phyloP scores from a whole-genome alignment of 352 stramenopile species.

The Phytophthora agathidicida region DNA sequence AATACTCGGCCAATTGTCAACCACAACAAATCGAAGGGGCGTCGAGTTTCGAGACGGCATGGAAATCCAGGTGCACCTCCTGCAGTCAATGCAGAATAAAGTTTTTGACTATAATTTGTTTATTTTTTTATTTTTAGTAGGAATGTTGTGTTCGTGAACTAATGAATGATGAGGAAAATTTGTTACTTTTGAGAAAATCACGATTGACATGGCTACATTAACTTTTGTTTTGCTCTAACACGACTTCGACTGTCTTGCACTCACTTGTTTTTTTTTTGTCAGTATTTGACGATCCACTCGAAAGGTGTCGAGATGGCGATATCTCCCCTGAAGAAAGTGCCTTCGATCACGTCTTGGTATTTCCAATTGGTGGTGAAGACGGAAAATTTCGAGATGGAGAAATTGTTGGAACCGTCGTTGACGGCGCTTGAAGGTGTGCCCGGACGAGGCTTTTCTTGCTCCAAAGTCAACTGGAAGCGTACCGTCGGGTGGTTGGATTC shows the following conservation, averaged over 20 bases:
- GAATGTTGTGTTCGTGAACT: too few relatives aligned
- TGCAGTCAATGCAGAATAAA: too few relatives aligned
- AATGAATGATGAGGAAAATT: too few relatives aligned
- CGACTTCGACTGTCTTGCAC: too few relatives aligned
- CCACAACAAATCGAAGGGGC: too few relatives aligned
- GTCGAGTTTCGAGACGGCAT: too few relatives aligned
- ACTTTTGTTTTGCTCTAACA: neutral
- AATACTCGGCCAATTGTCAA: too few relatives aligned
- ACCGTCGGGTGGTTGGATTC: slow-evolving; percentile 37
- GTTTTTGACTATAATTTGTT: too few relatives aligned
- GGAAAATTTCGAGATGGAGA: slow-evolving; percentile 46
- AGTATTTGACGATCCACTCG: slow-evolving; percentile 35
- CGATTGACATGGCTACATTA: slow-evolving; percentile 3
- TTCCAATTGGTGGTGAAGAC: slow-evolving; percentile 47
- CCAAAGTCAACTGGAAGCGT: slow-evolving; percentile 48
- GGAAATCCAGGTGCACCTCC: too few relatives aligned
- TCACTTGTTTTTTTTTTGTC: slow-evolving; percentile 2
- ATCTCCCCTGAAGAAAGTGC: slow-evolving; percentile 53
- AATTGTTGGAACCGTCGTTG: slow-evolving; percentile 13
- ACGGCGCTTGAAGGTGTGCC: slow-evolving; percentile 13
- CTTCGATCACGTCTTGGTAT: slow-evolving; percentile 41
- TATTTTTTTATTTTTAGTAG: too few relatives aligned
- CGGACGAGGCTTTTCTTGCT: slow-evolving; percentile 30
- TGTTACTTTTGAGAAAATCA: too few relatives aligned
- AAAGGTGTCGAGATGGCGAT: slow-evolving; percentile 35